Conservation (phyloP, 1,284 basidiomycete species). For the Ceratobasidium sp. region DNA sequence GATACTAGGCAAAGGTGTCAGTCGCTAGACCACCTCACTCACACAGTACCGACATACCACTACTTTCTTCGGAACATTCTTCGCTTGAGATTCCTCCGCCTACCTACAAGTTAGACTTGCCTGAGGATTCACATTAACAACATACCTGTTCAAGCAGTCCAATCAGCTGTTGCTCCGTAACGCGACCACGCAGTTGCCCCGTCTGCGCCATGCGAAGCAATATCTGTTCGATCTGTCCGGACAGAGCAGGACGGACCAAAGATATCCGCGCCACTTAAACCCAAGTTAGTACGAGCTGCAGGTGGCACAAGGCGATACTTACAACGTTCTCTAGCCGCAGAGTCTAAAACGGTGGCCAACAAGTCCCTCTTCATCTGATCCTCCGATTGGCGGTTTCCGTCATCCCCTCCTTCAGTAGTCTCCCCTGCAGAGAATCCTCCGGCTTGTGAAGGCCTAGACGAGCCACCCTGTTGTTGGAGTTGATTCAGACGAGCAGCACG, state of each 20-base stretch:
- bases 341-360: constrained; percentile 89
- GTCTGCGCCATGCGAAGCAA: constrained; percentile 91
- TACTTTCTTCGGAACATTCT: constrained; percentile 68
- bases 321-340: constrained; percentile 91
- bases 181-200: constrained; percentile 88
- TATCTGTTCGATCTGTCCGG: constrained; percentile 87
- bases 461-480: constrained; percentile 55
- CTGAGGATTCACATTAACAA: constrained; percentile 6
- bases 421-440: constrained; percentile 37
- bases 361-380: constrained; percentile 84
- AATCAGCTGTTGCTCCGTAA: constrained; percentile 91
- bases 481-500: constrained; percentile 62
- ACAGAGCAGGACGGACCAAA: constrained; percentile 90
- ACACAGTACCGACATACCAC: constrained; percentile 65
- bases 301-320: constrained; percentile 58
- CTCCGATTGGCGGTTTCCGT: constrained; percentile 58
- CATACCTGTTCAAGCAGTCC: constrained; percentile 90
- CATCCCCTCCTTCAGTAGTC: constrained; percentile 52
- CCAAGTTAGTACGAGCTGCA: constrained; percentile 13
- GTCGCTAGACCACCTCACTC: constrained; percentile 28
- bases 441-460: constrained; percentile 10
- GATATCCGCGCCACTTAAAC: constrained; percentile 88
- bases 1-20: constrained; percentile 68
- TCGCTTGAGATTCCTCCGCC: constrained; percentile 76
- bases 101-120: constrained; percentile 54